A percentile compares a stretch with the other conserved stretches of the same genome.
Evolutionary conservation across 23 red algal genomes (phyloP).

Genomic region (Agarophyton chilense): DNA sequence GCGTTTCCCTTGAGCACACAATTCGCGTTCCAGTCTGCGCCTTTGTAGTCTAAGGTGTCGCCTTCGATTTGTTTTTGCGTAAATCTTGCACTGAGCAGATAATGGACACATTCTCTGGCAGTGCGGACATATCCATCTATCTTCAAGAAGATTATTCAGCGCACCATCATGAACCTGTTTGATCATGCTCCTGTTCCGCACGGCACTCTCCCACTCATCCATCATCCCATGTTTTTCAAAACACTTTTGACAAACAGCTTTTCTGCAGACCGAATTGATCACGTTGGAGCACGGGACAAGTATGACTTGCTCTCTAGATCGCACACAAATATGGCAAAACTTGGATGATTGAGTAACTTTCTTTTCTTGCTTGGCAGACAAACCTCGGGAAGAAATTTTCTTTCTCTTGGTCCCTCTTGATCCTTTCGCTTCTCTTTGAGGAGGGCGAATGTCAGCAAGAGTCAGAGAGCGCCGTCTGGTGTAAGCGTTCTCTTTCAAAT

Average conservation of each 20-base stretch:
- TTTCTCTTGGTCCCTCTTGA: slow-evolving; percentile 36
- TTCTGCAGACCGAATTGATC: slow-evolving; percentile 37
- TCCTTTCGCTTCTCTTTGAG: neutral
- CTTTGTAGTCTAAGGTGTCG: slow-evolving; percentile 51
- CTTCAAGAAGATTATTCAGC: slow-evolving; percentile 18
- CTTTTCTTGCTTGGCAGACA: slow-evolving; percentile 27
- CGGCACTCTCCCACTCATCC: slow-evolving; percentile 32
- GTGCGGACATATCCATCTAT: slow-evolving; percentile 51
- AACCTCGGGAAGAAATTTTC: neutral
- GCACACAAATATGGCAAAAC: slow-evolving; percentile 65
- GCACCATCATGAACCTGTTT: slow-evolving; percentile 19
- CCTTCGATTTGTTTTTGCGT: slow-evolving; percentile 59
- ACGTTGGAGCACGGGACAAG: slow-evolving; percentile 58
- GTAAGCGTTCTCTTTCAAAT: neutral
- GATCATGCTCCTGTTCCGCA: slow-evolving; percentile 35
- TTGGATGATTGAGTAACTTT: slow-evolving; percentile 55
- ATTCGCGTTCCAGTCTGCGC: slow-evolving; percentile 35
- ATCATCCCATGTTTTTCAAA: slow-evolving; percentile 61
- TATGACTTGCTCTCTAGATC: slow-evolving; percentile 46
- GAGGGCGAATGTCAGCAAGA: slow-evolving; percentile 20
- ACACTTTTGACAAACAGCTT: slow-evolving; percentile 62
- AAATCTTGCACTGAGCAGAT: slow-evolving; percentile 65
- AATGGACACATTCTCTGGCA: slow-evolving; percentile 40
- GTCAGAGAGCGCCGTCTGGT: neutral
- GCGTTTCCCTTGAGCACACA: neutral